Evolutionary conservation across 225 moss, liverwort and hornwort genomes (phyloP).

Genomic region (Pseudoscleropodium purum): DNA sequence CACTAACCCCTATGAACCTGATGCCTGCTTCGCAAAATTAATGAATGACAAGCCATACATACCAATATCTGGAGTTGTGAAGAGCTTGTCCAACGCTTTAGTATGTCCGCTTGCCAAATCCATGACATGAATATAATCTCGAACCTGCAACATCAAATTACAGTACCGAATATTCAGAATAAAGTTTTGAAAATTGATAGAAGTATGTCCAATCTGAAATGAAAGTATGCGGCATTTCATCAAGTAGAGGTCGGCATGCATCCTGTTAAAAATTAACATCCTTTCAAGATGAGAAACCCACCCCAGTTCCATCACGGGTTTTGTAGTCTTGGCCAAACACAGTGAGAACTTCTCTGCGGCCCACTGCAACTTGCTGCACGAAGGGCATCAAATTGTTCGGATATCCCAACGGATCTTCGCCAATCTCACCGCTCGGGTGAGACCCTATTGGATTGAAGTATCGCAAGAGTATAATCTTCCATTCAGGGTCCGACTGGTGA

Average conservation of each 20-base stretch:
- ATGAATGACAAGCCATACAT: background rate
- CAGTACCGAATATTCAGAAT: background rate
- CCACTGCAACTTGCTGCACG: constrained; percentile 93
- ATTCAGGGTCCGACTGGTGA: constrained; percentile 57
- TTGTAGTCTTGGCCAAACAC: constrained; percentile 82
- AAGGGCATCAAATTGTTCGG: constrained; percentile 98
- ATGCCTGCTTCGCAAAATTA: background rate
- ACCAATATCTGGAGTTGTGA: constrained; percentile 61
- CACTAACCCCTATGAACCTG: background rate
- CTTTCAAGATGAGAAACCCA: constrained; percentile 8
- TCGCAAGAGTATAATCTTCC: constrained; percentile 74
- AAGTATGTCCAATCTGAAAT: background rate
- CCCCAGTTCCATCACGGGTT: constrained; percentile 90
- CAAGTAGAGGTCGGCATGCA: background rate
- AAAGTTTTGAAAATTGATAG: background rate
- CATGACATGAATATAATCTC: constrained; percentile 90
- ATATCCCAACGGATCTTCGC: constrained; percentile 77
- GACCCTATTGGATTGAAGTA: constrained; percentile 93
- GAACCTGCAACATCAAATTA: constrained; percentile 38
- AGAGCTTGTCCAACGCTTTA: constrained; percentile 73
- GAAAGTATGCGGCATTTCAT: background rate
- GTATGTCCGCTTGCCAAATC: constrained; percentile 88
- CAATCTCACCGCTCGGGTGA: constrained; percentile 82
- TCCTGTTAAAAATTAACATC: background rate
- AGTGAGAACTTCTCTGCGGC: constrained; percentile 57